Evolutionary conservation across 2,329 filamentous ascomycete species (phyloP), one percentile per base, ranked within the genome.

Genomic region (Pseudogymnoascus sp.): DNA sequence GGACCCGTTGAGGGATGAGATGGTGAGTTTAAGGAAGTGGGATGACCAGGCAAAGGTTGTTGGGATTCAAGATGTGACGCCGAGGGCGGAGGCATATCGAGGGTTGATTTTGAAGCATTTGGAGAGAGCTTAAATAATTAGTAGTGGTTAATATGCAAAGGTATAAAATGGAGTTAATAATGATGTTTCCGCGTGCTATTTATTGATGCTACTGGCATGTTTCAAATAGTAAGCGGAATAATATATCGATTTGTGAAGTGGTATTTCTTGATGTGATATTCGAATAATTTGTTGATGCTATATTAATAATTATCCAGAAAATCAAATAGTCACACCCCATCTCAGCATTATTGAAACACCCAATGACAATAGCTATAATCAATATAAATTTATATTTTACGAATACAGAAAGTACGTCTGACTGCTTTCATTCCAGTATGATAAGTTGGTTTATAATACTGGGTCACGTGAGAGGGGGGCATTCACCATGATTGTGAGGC

Each of bases 1-100:
- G 17, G 69, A 75, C 66, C 73, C 70, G 0, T 66, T 74, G 24
- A 66, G 69, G 3, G 68, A 74, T 50, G 67, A 71, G 5, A 75
- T 75, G 70, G 70, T 75, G 7, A 67, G 68, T 1, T 63, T 75
- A 13, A 68, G 74, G 15, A 64, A 69, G 44, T 76, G 73, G 72
- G 74, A 75, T 63, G 74, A 75, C 66, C 64, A 63, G 7, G 73
- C 74, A 0, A 76, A 75, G 62, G 63, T 74, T 35, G 68, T 65
- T 17, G 71, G 62, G 62, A 63, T 15, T 58, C 61, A 63, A 33
- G 15, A 61, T 9, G 62, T 36, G 1, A 73, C 68, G 3, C 71
- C 71, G n/a, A 68, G 70, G 6, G 68, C 69, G 10, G 17, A 61
- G 11, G 24, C 63, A 0, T 73, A 74, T 65, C 36, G 67, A 35